phyloP scores from a whole-genome alignment of 1,284 basidiomycete species.

The Pterula multifida region DNA sequence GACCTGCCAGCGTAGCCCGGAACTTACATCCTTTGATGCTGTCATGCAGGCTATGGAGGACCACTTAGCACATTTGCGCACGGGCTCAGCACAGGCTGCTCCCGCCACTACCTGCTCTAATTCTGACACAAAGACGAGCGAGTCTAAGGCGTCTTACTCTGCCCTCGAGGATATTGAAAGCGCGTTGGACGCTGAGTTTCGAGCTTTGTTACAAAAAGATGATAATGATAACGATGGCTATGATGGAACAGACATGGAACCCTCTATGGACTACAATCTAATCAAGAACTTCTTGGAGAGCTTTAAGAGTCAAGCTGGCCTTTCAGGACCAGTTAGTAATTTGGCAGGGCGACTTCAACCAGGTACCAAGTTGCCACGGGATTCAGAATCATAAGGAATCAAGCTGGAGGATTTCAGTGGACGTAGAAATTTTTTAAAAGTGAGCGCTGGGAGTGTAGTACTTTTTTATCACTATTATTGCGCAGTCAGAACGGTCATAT shows the following conservation, averaged over 20 bases:
- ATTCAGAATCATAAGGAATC: too few relatives aligned
- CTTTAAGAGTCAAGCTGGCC: slow-evolving; percentile 79
- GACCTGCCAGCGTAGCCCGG: slow-evolving; percentile 29
- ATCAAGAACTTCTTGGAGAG: slow-evolving; percentile 95
- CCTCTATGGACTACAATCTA: slow-evolving; percentile 67
- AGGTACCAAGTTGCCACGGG: slow-evolving; percentile 61
- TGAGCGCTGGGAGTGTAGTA: background rate
- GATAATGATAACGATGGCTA: slow-evolving; percentile 41
- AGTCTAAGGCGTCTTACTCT: slow-evolving; percentile 15
- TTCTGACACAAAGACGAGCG: slow-evolving; percentile 18
- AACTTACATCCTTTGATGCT: slow-evolving; percentile 84
- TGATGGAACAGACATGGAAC: slow-evolving; percentile 35
- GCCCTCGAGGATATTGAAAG: slow-evolving; percentile 42
- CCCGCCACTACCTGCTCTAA: slow-evolving; percentile 22
- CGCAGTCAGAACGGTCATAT: too few relatives aligned
- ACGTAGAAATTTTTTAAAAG: background rate
- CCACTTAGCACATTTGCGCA: slow-evolving; percentile 38
- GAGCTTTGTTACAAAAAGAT: slow-evolving; percentile 45
- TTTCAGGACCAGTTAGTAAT: slow-evolving; percentile 82
- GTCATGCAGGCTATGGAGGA: slow-evolving; percentile 93
- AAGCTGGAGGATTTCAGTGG: too few relatives aligned
- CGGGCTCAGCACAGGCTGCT: slow-evolving; percentile 7
- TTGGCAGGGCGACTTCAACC: slow-evolving; percentile 57
- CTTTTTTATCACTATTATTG: too few relatives aligned
- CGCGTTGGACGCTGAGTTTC: slow-evolving; percentile 81